phyloP scores from a whole-genome alignment of 805 yeast genomes.

The Pichia insulana region DNA sequence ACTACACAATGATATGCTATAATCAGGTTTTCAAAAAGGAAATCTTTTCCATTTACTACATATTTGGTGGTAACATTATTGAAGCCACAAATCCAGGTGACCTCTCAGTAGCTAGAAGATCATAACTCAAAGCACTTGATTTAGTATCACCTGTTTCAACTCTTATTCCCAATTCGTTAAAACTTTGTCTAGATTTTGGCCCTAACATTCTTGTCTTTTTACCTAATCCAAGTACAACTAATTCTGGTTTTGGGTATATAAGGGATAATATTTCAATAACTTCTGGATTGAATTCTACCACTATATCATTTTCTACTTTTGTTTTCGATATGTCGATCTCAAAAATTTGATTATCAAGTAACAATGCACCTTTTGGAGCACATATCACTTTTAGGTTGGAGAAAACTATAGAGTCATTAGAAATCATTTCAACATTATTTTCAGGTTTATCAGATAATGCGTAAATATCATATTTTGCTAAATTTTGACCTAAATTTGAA shows the following conservation, averaged over 20 bases:
- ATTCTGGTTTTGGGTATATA: conserved; percentile 70
- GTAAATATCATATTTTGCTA: conserved; percentile 38
- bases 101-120: conserved; percentile 71
- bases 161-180: conserved; percentile 58
- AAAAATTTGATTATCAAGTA: conserved; percentile 51
- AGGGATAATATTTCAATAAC: conserved; percentile 44
- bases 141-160: conserved; percentile 58
- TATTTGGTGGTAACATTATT: conserved; percentile 59
- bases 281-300: conserved; percentile 33
- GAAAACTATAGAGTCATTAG: conserved; percentile 50
- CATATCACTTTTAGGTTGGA: conserved; percentile 42
- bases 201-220: conserved; percentile 52
- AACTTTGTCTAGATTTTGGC: conserved; percentile 39
- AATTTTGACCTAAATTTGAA: conserved; percentile 28
- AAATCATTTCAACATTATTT: conserved; percentile 43
- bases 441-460: conserved; percentile 35
- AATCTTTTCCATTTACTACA: conserved; percentile 28
- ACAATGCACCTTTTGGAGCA: conserved; percentile 39
- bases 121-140: conserved; percentile 63
- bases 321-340: conserved; percentile 41
- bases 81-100: conserved; percentile 64
- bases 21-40: no score
- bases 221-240: conserved; percentile 67
- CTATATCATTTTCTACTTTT: conserved; percentile 24
- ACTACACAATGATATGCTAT: no score